Evolutionary conservation across 2,329 filamentous ascomycete genomes (phyloP).

Genomic region (Trichoderma arundinaceum): DNA sequence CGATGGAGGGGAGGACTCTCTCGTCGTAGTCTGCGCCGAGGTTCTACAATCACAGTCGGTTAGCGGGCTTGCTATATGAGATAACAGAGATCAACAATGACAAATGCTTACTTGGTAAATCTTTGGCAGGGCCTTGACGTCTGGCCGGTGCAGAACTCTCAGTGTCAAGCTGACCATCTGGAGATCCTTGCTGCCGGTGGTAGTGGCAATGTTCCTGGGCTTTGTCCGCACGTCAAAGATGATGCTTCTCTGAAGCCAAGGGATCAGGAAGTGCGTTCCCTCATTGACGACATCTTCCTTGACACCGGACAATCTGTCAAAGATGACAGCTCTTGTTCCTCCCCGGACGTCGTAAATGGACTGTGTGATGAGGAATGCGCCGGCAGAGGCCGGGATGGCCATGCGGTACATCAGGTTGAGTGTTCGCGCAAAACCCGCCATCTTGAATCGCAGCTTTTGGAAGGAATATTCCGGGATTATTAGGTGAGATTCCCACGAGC

Average conservation of each 20-base stretch:
- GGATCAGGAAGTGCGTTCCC: constrained; percentile 94
- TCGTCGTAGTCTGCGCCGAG: constrained; percentile 99
- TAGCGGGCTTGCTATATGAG: neutral
- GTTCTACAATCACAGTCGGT: constrained; percentile 61
- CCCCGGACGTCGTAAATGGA: constrained; percentile 97
- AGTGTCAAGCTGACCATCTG: constrained; percentile 99
- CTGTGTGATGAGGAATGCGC: constrained; percentile 70
- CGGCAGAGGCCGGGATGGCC: constrained; percentile 76
- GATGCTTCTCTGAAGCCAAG: constrained; percentile 94
- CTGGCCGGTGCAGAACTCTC: constrained; percentile 91
- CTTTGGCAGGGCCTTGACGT: constrained; percentile 89
- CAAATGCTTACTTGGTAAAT: constrained; percentile 85
- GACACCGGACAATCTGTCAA: constrained; percentile 90
- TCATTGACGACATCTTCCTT: constrained; percentile 93
- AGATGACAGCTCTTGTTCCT: constrained; percentile 94
- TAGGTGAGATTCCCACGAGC: neutral
- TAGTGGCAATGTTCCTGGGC: constrained; percentile 96
- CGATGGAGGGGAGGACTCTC: constrained; percentile 95
- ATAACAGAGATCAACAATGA: no score
- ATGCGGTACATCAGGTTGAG: constrained; percentile 68
- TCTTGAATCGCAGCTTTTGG: constrained; percentile 39
- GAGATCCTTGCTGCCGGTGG: constrained; percentile 97
- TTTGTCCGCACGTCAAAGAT: constrained; percentile 97
- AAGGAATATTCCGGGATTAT: neutral
- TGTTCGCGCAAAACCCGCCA: constrained; percentile 62